Evolutionary conservation across 495 filamentous ascomycete species (phyloP).

Genomic region (Podospora conica): DNA sequence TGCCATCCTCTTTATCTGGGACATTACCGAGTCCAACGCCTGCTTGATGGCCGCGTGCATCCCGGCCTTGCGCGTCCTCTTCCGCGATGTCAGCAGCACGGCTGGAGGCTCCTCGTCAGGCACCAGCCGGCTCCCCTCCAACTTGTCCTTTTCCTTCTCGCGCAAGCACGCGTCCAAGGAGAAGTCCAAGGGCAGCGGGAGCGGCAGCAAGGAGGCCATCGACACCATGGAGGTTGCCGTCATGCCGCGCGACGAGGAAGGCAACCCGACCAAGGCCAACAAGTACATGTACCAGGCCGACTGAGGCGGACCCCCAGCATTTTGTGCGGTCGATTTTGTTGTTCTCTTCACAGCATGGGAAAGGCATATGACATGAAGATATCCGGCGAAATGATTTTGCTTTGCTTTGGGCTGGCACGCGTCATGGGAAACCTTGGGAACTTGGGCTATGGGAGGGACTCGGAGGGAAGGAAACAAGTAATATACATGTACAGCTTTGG

Average conservation of each 20-base stretch:
- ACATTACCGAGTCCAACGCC: slow-evolving; percentile 22
- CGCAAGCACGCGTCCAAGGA: neutral
- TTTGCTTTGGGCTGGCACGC: neutral
- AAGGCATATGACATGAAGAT: neutral
- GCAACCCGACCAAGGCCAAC: neutral
- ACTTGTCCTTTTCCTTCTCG: neutral
- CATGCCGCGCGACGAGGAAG: neutral
- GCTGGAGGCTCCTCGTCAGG: neutral
- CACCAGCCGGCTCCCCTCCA: neutral
- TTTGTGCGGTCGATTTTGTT: neutral
- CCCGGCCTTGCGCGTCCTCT: slow-evolving; percentile 27
- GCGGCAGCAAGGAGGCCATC: neutral
- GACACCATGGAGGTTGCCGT: neutral
- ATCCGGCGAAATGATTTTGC: neutral
- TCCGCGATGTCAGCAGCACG: slow-evolving; percentile 17
- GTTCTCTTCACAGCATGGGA: neutral
- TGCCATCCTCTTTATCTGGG: slow-evolving; percentile 22
- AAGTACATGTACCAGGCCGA: neutral
- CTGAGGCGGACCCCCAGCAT: neutral
- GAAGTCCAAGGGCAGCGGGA: neutral
- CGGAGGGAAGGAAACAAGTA: neutral
- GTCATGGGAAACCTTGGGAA: no score
- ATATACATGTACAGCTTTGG: no score
- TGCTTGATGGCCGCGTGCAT: slow-evolving; percentile 34
- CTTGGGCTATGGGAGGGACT: neutral